Conservation (phyloP, 169 alveolate genomes). For the Plasmodium adleri region DNA sequence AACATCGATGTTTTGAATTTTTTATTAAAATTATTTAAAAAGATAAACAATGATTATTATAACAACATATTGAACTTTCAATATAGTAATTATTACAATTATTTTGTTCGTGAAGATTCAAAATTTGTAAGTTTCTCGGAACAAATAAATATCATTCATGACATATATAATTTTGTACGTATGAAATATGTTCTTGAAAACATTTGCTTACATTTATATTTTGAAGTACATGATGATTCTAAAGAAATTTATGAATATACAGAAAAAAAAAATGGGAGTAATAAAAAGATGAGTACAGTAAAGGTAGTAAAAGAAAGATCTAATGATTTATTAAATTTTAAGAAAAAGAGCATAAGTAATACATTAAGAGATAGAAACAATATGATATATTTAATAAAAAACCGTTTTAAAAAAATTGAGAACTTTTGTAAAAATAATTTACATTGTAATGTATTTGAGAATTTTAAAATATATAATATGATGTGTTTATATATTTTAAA, state of each 20-base stretch:
- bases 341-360: conserved; percentile 19
- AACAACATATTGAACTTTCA: conserved; percentile 32
- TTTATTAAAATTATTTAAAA: conserved; percentile 61
- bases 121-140: conserved; percentile 53
- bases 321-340: conserved; percentile 29
- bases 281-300: conserved; percentile 16
- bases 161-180: conserved; percentile 55
- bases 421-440: conserved; percentile 48
- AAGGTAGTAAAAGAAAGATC: conserved; percentile 32
- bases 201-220: conserved; percentile 52
- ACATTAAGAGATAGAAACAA: conserved; percentile 24
- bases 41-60: conserved; percentile 69
- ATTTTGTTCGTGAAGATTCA: conserved; percentile 35
- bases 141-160: conserved; percentile 49
- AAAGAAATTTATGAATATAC: conserved; percentile 27
- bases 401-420: conserved; percentile 32
- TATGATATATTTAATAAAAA: conserved; percentile 26
- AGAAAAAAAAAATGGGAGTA: conserved; percentile 1
- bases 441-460: conserved; percentile 34
- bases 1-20: conserved; percentile 58
- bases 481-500: conserved; percentile 53
- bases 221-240: conserved; percentile 16
- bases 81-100: conserved; percentile 40
- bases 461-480: conserved; percentile 53
- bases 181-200: conserved; percentile 49